Evolutionary conservation across 2,329 filamentous ascomycete species (phyloP), one percentile per base, ranked within the genome.

Genomic region (Septoria petroselini): DNA sequence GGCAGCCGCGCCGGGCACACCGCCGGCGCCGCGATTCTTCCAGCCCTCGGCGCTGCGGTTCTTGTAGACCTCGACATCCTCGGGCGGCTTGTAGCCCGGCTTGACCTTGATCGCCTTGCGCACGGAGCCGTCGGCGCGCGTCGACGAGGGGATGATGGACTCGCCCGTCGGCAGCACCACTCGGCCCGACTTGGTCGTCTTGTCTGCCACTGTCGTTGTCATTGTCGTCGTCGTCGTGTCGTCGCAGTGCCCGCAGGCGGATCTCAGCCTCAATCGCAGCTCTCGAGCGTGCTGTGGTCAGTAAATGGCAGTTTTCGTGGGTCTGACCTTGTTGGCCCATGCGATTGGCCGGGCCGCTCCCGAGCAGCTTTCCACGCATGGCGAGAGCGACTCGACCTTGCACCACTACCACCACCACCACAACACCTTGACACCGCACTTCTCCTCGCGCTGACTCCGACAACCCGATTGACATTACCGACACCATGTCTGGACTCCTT

Each of bases 21-120:
- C 85, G 50, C 70, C 73, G 50, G 80, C 83, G 19, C 80, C 82
- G 44, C 88, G 83, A 60, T 82, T 89, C 65, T 89, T 89, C 73
- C 87, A 95, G 41, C 82, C 83, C 67, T 93, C 86, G 41, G 91
- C 91, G 1, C 85, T 90, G 50, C 88, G 84, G 70, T 95, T 96
- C 74, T 90, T 94, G 79, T 98, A 98, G 38, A 95, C 77, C 66
- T 96, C 90, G 57, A 97, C 85, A 70, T 98, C 93, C 72, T 98
- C 93, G 0, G 91, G 89, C 1, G 93, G 94, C 27, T 84, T 84
- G 71, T 96, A 98, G 46, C 93, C 94, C 0, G 93, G 91, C 23
- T 89, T 83, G 54, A 98, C 89, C 65, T 88, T 88, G 67, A 97
- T 97, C 64, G 95, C 91, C 66, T 88, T 94, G 49, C 93, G 83